Conservation (phyloP, 768 basidiomycete genomes). For the Lactarius trivialis region DNA sequence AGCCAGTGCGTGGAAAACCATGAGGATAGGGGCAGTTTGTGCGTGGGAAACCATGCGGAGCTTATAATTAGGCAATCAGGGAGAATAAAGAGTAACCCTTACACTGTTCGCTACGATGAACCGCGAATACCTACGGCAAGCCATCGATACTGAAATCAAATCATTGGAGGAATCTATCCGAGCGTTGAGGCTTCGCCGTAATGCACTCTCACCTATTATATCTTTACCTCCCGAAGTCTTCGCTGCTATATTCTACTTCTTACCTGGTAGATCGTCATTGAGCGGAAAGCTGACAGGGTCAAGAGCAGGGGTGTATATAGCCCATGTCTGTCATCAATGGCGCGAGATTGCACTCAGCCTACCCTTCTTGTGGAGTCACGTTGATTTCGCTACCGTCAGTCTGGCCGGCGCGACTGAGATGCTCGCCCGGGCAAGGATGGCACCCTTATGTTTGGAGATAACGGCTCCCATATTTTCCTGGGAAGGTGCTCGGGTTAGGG, state of each 20-base stretch:
- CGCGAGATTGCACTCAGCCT: not conserved
- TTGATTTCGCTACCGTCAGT: not conserved
- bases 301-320: not conserved
- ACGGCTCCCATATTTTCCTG: not conserved
- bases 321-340: not conserved
- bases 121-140: not conserved
- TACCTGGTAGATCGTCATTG: too few species aligned
- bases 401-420: not conserved
- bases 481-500: not conserved
- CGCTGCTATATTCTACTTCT: not conserved
- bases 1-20: too few species aligned
- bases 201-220: too few species aligned
- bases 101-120: too few species aligned
- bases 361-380: not conserved
- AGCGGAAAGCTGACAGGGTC: too few species aligned
- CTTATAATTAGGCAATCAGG: too few species aligned
- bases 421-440: not conserved
- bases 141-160: not conserved
- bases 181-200: not conserved
- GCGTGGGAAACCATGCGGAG: too few species aligned
- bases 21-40: too few species aligned
- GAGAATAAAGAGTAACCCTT: too few species aligned
- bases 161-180: not conserved
- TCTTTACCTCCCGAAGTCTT: not conserved
- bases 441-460: not conserved